A percentile compares a stretch with the other conserved stretches of the same genome.
These are phyloP conservation scores for Dendrobium huoshanense DNA, from an alignment of 106 monocot species.

Conservation along the genomic window DNA sequence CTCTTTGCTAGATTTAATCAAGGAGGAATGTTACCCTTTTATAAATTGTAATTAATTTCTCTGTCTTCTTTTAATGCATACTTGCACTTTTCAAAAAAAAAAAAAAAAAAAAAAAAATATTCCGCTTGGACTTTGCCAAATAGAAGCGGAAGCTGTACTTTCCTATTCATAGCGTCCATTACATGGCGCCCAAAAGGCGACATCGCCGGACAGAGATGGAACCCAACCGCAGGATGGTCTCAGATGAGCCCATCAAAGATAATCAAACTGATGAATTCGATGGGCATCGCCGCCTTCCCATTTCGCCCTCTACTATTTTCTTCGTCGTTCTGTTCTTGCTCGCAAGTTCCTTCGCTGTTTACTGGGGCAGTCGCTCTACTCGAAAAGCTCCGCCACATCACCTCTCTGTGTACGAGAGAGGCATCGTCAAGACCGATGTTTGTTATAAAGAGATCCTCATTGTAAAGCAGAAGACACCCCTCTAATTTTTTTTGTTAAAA, in stretches of 20 bases:
- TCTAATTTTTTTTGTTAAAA: neutral
- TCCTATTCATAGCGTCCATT: neutral
- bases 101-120: too few relatives aligned
- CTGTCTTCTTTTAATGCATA: too few relatives aligned
- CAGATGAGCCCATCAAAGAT: slow-evolving; percentile 6
- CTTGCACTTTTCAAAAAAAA: too few relatives aligned
- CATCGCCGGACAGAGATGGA: neutral
- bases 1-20: too few relatives aligned
- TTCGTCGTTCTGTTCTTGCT: slow-evolving; percentile 16
- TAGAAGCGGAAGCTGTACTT: too few relatives aligned
- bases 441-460: slow-evolving; percentile 54
- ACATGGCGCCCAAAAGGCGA: neutral
- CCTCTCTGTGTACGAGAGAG: slow-evolving; percentile 53
- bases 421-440: slow-evolving; percentile 52
- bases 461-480: slow-evolving; percentile 23
- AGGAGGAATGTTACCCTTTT: too few relatives aligned
- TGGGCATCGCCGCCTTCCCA: neutral
- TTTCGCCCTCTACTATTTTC: slow-evolving; percentile 1
- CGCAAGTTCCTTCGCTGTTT: slow-evolving; percentile 4
- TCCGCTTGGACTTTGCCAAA: too few relatives aligned
- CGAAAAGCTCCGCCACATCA: neutral
- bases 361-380: slow-evolving; percentile 1
- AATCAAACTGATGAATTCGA: neutral
- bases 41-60: too few relatives aligned
- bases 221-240: neutral